Percentiles rank a stretch among this genome's conserved stretches.
Evolutionary conservation across 73 alveolate genomes (phyloP).

Genomic region (Halteria grandinella): DNA sequence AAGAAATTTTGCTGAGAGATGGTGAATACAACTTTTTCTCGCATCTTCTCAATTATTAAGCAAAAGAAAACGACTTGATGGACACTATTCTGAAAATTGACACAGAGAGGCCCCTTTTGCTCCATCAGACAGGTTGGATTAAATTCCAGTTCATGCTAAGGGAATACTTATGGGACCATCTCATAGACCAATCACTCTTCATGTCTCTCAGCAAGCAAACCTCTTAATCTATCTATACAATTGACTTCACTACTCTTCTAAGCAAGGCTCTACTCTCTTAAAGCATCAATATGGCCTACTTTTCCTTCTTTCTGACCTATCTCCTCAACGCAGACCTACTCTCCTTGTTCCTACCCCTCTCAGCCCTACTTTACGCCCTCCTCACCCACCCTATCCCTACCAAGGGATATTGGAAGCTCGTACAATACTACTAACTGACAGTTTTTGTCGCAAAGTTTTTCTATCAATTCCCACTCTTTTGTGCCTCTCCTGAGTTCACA

Average conservation of each 20-base stretch:
- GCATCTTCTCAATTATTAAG: background rate
- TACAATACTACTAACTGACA: conserved; percentile 53
- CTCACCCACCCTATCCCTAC: conserved; percentile 73
- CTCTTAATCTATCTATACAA: background rate
- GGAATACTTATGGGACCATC: conserved; percentile 8
- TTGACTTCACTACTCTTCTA: background rate
- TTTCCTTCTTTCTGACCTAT: conserved; percentile 2
- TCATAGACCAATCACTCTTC: conserved; percentile 15
- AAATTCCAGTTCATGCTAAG: background rate
- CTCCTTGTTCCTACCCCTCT: conserved; percentile 59
- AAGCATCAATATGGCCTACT: conserved; percentile 1
- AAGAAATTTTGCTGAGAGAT: background rate
- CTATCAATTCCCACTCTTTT: conserved; percentile 73
- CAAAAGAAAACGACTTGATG: background rate
- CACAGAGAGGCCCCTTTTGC: background rate
- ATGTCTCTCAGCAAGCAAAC: background rate
- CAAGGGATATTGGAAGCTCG: conserved; percentile 58
- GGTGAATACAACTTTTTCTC: conserved; percentile 19
- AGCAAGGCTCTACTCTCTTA: conserved; percentile 4
- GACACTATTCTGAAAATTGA: background rate
- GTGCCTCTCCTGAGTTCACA: conserved; percentile 68
- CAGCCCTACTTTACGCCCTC: conserved; percentile 61
- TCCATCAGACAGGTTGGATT: background rate
- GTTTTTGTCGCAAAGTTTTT: conserved; percentile 57
- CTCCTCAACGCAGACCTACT: conserved; percentile 57